phyloP scores from a whole-genome alignment of 306 rosid species.

The Astragalus glycyphyllos region DNA sequence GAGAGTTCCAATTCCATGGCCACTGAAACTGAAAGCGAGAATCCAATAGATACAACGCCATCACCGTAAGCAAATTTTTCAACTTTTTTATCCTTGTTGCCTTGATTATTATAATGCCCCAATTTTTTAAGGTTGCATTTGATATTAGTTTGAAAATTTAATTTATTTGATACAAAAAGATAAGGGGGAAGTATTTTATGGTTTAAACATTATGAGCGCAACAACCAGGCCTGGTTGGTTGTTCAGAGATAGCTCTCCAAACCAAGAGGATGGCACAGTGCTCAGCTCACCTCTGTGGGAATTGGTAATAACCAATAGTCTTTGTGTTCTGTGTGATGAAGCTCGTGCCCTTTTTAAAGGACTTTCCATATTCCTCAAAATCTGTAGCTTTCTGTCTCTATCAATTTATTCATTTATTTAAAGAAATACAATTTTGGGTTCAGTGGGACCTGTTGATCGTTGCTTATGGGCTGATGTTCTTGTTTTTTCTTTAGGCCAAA shows the following conservation, averaged over 20 bases:
- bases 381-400: neutral
- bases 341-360: no score
- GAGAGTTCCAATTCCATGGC: slow-evolving; percentile 59
- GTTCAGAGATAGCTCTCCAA: neutral
- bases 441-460: neutral
- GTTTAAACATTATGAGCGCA: neutral
- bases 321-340: no score
- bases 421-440: slow-evolving; percentile 12
- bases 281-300: no score
- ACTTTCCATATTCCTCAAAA: no score
- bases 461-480: slow-evolving; percentile 32
- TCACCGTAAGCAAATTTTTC: slow-evolving; percentile 50
- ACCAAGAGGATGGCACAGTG: no score
- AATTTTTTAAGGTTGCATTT: slow-evolving; percentile 18
- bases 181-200: neutral
- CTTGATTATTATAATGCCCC: neutral
- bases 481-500: slow-evolving; percentile 57
- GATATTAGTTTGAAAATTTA: neutral
- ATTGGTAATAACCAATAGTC: no score
- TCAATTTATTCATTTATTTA: neutral
- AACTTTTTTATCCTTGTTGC: neutral
- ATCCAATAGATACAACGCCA: slow-evolving; percentile 51
- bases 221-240: neutral
- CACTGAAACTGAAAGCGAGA: slow-evolving; percentile 56
- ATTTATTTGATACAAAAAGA: neutral